Conservation (phyloP, 202 grass and related monocot genomes). For the Setaria italica region DNA sequence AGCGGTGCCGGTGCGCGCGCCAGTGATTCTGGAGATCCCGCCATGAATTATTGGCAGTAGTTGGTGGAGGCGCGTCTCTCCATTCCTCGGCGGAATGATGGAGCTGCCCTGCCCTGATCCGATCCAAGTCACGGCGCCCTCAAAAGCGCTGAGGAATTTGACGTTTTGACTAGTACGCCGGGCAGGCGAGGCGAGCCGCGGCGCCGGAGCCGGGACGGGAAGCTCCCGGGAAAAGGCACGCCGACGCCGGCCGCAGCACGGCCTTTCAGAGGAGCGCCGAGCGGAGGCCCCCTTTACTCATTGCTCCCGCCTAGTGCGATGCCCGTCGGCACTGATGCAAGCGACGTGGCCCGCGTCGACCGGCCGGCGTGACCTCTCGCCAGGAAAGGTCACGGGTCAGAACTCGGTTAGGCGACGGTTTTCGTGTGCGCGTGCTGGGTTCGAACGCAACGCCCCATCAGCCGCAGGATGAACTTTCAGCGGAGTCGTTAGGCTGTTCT, state of each 20-base stretch:
- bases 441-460: slow-evolving; percentile 22
- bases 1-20: not conserved
- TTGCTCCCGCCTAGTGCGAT: not conserved
- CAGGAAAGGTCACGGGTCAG: not conserved
- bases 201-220: not conserved
- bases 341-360: not conserved
- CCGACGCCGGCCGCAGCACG: not conserved
- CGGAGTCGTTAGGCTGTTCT: not conserved
- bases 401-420: not conserved
- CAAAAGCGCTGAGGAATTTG: not conserved
- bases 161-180: not conserved
- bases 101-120: not conserved
- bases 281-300: not conserved
- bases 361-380: not conserved
- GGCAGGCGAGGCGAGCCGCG: too few species aligned
- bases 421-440: not conserved
- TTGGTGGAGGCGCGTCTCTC: not conserved
- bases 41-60: slow-evolving; percentile 41
- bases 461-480: not conserved
- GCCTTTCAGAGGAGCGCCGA: not conserved
- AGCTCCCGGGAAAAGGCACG: slow-evolving; percentile 10
- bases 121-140: slow-evolving; percentile 14
- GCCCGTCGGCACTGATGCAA: not conserved
- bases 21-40: not conserved
- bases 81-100: slow-evolving; percentile 40